A percentile compares a stretch with the other conserved stretches of the same genome.
phyloP scores from a whole-genome alignment of 176 grass and related monocot species.

The Triticum turgidum region DNA sequence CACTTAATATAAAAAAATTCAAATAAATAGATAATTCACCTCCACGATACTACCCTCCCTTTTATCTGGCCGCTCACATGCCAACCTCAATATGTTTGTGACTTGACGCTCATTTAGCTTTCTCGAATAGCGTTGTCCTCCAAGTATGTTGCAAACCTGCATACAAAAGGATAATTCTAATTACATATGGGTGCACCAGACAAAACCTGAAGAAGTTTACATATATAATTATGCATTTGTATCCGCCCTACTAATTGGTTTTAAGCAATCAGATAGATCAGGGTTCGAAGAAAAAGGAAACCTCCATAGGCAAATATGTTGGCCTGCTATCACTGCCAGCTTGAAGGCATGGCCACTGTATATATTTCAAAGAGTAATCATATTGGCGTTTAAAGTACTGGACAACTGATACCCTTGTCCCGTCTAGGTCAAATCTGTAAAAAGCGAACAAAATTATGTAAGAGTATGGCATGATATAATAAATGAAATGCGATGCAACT shows the following conservation, averaged over 20 bases:
- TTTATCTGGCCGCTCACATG: slow-evolving; percentile 53
- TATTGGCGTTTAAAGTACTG: slow-evolving; percentile 70
- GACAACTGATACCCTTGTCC: slow-evolving; percentile 42
- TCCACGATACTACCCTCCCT: slow-evolving; percentile 52
- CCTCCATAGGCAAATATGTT: slow-evolving; percentile 77
- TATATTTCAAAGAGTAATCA: slow-evolving; percentile 34
- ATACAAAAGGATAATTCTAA: neutral
- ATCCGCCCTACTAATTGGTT: neutral
- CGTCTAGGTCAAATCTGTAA: slow-evolving; percentile 65
- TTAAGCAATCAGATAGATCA: neutral
- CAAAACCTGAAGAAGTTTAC: neutral
- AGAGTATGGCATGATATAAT: neutral
- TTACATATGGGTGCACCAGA: neutral
- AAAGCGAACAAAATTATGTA: neutral
- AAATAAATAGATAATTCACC: slow-evolving; percentile 21
- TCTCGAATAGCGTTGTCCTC: slow-evolving; percentile 61
- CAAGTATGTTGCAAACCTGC: slow-evolving; percentile 68
- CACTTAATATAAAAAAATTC: neutral
- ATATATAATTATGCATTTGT: neutral
- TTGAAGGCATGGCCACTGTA: slow-evolving; percentile 69
- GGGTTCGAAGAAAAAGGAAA: neutral
- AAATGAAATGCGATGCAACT: slow-evolving; percentile 6
- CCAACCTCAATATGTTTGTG: slow-evolving; percentile 43
- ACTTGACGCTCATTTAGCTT: slow-evolving; percentile 79
- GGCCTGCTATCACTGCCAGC: slow-evolving; percentile 61